Percentiles rank a stretch among this genome's conserved stretches.
Evolutionary conservation across 108 stramenopile species (phyloP).

Genomic region (Pseudonitzschia delicatissima): DNA sequence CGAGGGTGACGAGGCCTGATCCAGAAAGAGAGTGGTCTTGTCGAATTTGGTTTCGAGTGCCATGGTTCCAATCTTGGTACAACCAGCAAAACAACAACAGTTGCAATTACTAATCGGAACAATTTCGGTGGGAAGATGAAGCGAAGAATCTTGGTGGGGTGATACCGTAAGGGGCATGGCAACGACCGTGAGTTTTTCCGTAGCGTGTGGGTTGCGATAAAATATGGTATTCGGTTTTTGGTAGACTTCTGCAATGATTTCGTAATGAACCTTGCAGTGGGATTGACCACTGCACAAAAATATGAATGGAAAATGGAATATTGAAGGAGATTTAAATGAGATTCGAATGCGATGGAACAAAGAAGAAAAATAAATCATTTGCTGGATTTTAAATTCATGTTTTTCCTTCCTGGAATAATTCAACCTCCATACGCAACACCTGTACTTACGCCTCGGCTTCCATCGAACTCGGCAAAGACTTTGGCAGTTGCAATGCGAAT

Average conservation of each 20-base stretch:
- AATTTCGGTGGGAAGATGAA: constrained; percentile 13
- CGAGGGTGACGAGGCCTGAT: too few species aligned
- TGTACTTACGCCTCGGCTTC: not conserved
- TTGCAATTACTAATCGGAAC: constrained; percentile 17
- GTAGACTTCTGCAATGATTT: constrained; percentile 12
- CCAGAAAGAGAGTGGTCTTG: constrained; percentile 7
- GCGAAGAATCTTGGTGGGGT: not conserved
- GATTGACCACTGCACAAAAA: constrained; percentile 6
- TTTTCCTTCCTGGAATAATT: not conserved
- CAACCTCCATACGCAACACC: not conserved
- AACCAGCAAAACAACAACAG: constrained; percentile 27
- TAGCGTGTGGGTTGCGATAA: not conserved
- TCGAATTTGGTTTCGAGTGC: constrained; percentile 16
- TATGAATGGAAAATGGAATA: not conserved
- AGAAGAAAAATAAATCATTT: not conserved
- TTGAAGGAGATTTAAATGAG: too few species aligned
- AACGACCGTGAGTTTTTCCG: not conserved
- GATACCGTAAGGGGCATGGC: not conserved
- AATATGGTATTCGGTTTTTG: constrained; percentile 12
- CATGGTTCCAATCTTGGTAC: constrained; percentile 19
- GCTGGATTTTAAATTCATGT: not conserved
- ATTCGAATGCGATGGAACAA: not conserved
- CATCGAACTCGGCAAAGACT: constrained; percentile 21
- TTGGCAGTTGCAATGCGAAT: constrained; percentile 14
- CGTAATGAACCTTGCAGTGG: constrained; percentile 8